phyloP scores from a whole-genome alignment of 345 rosid genomes.

The Syzygium grande region DNA sequence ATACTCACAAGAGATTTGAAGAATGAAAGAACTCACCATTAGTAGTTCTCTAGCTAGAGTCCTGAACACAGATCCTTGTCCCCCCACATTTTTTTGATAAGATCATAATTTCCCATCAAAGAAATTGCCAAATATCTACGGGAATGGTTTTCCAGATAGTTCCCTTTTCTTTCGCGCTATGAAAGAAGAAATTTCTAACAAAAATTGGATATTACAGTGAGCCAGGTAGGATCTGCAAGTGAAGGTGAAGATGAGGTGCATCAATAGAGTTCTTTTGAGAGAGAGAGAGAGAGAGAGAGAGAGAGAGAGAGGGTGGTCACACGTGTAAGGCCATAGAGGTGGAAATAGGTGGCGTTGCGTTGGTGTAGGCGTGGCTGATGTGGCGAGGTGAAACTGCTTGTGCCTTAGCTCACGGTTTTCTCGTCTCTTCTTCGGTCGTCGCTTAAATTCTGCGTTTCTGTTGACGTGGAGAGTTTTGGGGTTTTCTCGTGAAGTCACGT shows the following conservation, averaged over 20 bases:
- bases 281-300: neutral
- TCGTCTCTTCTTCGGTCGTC: neutral
- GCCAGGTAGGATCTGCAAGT: neutral
- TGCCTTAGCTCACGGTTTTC: neutral
- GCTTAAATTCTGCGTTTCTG: neutral
- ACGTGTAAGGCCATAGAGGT: slow-evolving; percentile 1
- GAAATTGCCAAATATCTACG: neutral
- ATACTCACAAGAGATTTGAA: slow-evolving; percentile 1
- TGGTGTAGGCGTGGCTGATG: neutral
- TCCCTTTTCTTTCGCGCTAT: neutral
- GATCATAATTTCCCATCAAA: neutral
- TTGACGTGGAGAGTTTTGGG: neutral
- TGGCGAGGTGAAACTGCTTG: slow-evolving; percentile 6
- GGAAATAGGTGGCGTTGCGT: neutral
- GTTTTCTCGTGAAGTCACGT: neutral
- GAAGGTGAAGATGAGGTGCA: neutral
- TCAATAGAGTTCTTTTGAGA: neutral
- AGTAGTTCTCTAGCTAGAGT: neutral
- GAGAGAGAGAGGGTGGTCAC: neutral
- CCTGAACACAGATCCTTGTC: neutral
- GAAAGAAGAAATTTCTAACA: neutral
- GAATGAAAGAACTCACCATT: neutral
- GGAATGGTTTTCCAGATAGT: neutral
- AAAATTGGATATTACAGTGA: neutral
- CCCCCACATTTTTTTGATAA: neutral